These are phyloP conservation scores for Ploettnerulaceae sp. DNA, from an alignment of 2,329 filamentous ascomycete species.

Conservation along the genomic window DNA sequence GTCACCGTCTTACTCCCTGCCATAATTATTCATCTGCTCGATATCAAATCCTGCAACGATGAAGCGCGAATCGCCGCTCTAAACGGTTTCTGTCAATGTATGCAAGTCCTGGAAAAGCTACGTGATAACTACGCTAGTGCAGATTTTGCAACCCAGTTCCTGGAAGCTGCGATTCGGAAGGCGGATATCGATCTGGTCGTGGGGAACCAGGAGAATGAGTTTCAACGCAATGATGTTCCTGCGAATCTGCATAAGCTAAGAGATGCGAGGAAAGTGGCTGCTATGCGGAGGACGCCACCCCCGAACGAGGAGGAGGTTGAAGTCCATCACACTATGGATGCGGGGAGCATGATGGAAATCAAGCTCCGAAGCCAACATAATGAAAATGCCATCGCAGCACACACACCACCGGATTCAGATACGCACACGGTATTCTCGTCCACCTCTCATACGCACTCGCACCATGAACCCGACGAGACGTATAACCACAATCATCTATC, in stretches of 20 bases:
- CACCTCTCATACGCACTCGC: neutral
- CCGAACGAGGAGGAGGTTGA: too few relatives aligned
- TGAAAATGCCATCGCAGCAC: constrained; percentile 18
- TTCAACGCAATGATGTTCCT: constrained; percentile 5
- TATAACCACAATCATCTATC: neutral
- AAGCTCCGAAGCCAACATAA: too few relatives aligned
- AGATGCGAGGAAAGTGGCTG: too few relatives aligned
- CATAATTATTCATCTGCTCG: constrained; percentile 88
- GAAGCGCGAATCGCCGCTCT: constrained; percentile 68
- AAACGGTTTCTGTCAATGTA: constrained; percentile 83
- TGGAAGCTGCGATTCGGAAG: constrained; percentile 88
- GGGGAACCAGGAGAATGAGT: neutral
- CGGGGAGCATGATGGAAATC: too few relatives aligned
- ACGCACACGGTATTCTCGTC: constrained; percentile 3
- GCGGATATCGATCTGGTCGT: constrained; percentile 55
- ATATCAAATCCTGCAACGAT: constrained; percentile 79
- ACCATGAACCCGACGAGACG: too few relatives aligned
- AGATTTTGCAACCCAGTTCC: constrained; percentile 92
- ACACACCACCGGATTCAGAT: constrained; percentile 20
- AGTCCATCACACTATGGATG: too few relatives aligned
- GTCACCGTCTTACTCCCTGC: constrained; percentile 88
- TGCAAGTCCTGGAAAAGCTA: constrained; percentile 83
- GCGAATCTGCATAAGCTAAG: neutral
- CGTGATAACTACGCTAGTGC: constrained; percentile 88
- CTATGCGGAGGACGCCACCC: too few relatives aligned